Conservation (phyloP, 129 eudicot genomes). For the Helichrysum umbraculigerum region DNA sequence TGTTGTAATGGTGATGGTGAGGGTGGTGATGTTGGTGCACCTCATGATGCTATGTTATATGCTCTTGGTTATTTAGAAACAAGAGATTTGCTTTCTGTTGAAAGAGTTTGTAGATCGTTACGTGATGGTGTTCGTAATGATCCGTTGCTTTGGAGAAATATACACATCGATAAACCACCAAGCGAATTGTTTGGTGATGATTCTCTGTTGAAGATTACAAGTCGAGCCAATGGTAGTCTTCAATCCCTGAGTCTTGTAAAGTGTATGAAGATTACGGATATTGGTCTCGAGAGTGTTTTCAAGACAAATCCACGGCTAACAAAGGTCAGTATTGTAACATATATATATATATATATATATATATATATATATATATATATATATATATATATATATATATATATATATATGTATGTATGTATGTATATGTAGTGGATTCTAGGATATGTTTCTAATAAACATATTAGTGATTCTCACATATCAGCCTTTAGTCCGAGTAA, state of each 20-base stretch:
- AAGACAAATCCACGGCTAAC: constrained; percentile 46
- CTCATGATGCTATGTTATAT: constrained; percentile 52
- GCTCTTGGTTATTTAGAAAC: constrained; percentile 61
- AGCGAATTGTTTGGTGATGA: constrained; percentile 48
- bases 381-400: not conserved
- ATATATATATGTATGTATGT: not conserved
- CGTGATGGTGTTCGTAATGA: constrained; percentile 54
- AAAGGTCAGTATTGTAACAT: constrained; percentile 41
- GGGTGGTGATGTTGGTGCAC: constrained; percentile 37
- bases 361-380: not conserved
- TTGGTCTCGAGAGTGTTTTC: constrained; percentile 52
- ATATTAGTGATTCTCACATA: too few species aligned
- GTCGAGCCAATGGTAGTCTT: constrained; percentile 64
- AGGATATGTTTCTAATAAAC: too few species aligned
- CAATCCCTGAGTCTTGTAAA: constrained; percentile 51
- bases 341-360: not conserved
- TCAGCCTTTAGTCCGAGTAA: too few species aligned
- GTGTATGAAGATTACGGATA: constrained; percentile 57
- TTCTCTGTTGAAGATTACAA: constrained; percentile 47
- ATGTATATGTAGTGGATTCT: too few species aligned
- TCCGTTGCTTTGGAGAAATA: constrained; percentile 57
- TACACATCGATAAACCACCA: constrained; percentile 44
- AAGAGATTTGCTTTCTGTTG: constrained; percentile 65
- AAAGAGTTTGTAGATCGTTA: constrained; percentile 67
- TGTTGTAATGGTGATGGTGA: constrained; percentile 2